Evolutionary conservation across 306 rosid species (phyloP), one percentile per base, ranked within the genome.

Genomic region (Rosa persica): DNA sequence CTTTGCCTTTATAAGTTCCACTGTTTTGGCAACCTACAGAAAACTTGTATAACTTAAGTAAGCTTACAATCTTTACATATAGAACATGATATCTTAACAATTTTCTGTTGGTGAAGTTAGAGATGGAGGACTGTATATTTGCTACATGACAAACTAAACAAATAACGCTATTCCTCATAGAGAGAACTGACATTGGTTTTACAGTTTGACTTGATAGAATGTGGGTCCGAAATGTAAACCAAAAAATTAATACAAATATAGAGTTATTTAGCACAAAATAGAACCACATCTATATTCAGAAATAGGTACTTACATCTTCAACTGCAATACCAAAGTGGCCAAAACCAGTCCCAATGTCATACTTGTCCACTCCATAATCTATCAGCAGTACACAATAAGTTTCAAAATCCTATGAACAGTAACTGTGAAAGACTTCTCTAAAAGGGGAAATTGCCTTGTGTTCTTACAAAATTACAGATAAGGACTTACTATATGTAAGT

Each of bases 241-340:
- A 7, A 51, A 15, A 73, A n/a, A 22, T 4, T 61, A 70, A 65
- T 60, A 52, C 6, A 75, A 2, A 58, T 82, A 52, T 19, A 30
- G 36, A 30, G 36, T 30, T 30, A 30, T 30, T 30, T 30, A 30
- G 36, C 36, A 30, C 36, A 30, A 30, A 30, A 30, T 30, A 30
- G 36, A 30, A 30, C 36, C 36, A 30, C 36, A 30, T 30, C 36
- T 30, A 30, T 30, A 30, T 30, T 30, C 36, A 30, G 36, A 2
- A 30, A 30, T 30, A 30, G 67, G 68, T 81, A 83, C 97, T 89
- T 79, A 90, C 95, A 86, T 92, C 92, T 81, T 87, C 92, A 80
- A 90, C 82, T 46, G 89, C 93, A 85, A 92, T 27, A 55, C 97
- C 96, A 81, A 89, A 89, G 74, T 89, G 87, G 78, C 94, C 97